A percentile compares a stretch with the other conserved stretches of the same genome.
These are phyloP conservation scores for Triticum timopheevii DNA, from an alignment of 176 grass and related monocot species.

Conservation along the genomic window DNA sequence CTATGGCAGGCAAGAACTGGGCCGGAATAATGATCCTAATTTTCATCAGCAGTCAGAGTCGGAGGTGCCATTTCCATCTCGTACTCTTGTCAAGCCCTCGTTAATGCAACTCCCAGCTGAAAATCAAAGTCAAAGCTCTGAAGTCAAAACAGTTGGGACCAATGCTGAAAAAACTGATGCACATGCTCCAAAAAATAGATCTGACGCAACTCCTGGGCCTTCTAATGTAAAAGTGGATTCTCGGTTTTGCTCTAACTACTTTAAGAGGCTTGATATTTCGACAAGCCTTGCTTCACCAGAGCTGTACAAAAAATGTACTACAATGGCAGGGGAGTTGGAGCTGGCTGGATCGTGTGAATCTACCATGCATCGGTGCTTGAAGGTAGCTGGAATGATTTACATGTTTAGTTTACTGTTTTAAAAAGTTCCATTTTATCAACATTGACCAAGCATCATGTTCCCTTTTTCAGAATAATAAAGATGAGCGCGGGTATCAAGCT, in stretches of 20 bases:
- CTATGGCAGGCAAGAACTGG: conserved; percentile 21
- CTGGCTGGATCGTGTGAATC: background rate
- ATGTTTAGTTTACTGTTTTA: background rate
- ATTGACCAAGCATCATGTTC: background rate
- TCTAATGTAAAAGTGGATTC: conserved; percentile 19
- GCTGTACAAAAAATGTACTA: conserved; percentile 31
- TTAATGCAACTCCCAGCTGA: conserved; percentile 1
- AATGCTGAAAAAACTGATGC: conserved; percentile 2
- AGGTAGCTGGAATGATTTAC: conserved; percentile 32
- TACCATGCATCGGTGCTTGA: background rate
- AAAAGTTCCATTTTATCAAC: background rate
- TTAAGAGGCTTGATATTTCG: conserved; percentile 37
- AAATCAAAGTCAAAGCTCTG: conserved; percentile 3
- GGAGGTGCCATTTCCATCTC: background rate
- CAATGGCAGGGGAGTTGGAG: conserved; percentile 7
- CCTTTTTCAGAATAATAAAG: conserved; percentile 32
- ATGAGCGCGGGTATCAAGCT: background rate
- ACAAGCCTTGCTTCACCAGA: conserved; percentile 27
- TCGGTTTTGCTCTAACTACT: conserved; percentile 34
- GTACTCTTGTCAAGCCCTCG: conserved; percentile 10
- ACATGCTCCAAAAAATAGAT: background rate
- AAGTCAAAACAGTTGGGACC: conserved; percentile 23
- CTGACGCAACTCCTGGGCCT: conserved; percentile 20
- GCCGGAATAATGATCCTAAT: background rate
- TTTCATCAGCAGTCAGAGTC: conserved; percentile 8